Percentiles rank a stretch among this genome's conserved stretches.
phyloP scores from a whole-genome alignment of 169 alveolate genomes.

The Plasmodium fragile region DNA sequence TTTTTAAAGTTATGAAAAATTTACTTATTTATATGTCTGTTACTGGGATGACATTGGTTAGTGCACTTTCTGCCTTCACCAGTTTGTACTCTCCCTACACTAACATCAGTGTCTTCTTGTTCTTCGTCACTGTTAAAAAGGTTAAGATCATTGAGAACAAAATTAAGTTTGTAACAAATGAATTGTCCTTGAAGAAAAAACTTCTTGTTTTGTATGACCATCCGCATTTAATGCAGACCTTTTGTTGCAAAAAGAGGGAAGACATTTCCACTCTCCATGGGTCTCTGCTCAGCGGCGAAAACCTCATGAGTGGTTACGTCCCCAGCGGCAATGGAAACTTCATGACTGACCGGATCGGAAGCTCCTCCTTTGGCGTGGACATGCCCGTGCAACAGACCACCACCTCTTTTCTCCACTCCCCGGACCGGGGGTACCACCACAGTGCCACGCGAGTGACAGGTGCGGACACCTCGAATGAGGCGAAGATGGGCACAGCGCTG shows the following conservation, averaged over 20 bases:
- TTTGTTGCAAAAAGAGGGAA: neutral
- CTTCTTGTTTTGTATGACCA: constrained; percentile 26
- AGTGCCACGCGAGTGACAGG: neutral
- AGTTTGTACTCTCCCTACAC: constrained; percentile 66
- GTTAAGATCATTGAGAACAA: constrained; percentile 51
- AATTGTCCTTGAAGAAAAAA: constrained; percentile 31
- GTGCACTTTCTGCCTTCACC: constrained; percentile 66
- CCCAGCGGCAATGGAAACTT: no score
- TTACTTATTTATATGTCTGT: constrained; percentile 50
- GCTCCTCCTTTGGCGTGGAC: neutral
- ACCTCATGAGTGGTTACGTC: neutral
- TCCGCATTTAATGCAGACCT: constrained; percentile 14
- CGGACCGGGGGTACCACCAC: neutral
- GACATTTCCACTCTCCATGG: neutral
- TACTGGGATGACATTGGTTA: constrained; percentile 68
- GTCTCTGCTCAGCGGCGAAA: neutral
- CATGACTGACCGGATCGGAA: neutral
- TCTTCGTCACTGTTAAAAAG: constrained; percentile 41
- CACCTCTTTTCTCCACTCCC: neutral
- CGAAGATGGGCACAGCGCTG: neutral
- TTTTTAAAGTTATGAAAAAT: constrained; percentile 49
- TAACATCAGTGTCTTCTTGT: constrained; percentile 41
- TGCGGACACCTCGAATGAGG: neutral
- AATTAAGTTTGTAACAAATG: constrained; percentile 22
- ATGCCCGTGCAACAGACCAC: neutral